These are phyloP conservation scores for Solanum sejunctum DNA, from an alignment of 257 asterid genomes.

Conservation along the genomic window DNA sequence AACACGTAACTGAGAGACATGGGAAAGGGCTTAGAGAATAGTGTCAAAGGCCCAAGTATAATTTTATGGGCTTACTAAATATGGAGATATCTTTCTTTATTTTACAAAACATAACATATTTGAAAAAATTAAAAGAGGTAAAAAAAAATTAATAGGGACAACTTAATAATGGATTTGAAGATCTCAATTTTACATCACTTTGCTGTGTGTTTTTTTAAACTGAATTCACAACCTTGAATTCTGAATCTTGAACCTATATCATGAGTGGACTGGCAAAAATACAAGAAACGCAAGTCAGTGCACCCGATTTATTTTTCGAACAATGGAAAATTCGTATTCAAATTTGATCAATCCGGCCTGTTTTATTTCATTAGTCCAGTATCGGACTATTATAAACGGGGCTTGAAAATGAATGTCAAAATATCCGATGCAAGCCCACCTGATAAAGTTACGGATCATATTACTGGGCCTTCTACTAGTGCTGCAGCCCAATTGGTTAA, in stretches of 20 bases:
- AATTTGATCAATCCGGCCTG: constrained; percentile 33
- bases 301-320: constrained; percentile 56
- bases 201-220: no score
- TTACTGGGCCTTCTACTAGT: background rate
- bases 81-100: background rate
- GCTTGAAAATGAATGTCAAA: constrained; percentile 58
- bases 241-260: no score
- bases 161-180: no score
- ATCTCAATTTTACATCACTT: no score
- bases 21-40: background rate
- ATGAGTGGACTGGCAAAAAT: constrained; percentile 8
- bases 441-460: constrained; percentile 4
- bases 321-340: constrained; percentile 31
- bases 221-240: no score
- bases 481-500: background rate
- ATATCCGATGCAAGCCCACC: constrained; percentile 42
- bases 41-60: background rate
- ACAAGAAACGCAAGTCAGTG: constrained; percentile 45
- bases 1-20: background rate
- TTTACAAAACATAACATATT: background rate
- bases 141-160: no score
- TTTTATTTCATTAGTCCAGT: constrained; percentile 76
- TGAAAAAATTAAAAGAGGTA: background rate
- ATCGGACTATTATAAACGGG: constrained; percentile 53
- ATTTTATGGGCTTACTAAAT: background rate